A percentile compares a stretch with the other conserved stretches of the same genome.
These are phyloP conservation scores for Isabelozyma pseudorhagii DNA, from an alignment of 805 yeast genomes.

Conservation along the genomic window DNA sequence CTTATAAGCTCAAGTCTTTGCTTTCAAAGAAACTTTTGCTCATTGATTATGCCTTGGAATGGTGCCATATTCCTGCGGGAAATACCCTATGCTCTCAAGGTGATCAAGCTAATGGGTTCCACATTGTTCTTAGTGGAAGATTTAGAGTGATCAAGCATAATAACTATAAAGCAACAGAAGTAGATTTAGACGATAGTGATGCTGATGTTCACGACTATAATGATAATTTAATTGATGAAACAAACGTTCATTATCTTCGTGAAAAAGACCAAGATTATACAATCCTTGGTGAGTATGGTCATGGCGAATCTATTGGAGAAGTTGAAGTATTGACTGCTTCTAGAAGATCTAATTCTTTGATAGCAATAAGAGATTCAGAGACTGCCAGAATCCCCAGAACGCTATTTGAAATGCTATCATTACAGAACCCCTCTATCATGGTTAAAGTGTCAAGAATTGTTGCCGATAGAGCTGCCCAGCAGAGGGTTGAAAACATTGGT, in stretches of 20 bases:
- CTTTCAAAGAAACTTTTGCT: constrained; percentile 65
- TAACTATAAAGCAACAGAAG: constrained; percentile 14
- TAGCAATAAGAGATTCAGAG: constrained; percentile 92
- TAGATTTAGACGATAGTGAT: constrained; percentile 4
- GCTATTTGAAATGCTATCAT: constrained; percentile 77
- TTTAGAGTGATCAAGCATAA: constrained; percentile 56
- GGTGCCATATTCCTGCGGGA: constrained; percentile 92
- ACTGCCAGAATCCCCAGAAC: constrained; percentile 90
- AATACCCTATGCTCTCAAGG: constrained; percentile 76
- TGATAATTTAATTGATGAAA: constrained; percentile 19
- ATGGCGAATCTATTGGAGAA: constrained; percentile 93
- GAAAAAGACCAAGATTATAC: constrained; percentile 20
- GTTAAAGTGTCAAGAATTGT: constrained; percentile 81
- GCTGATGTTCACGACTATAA: constrained; percentile 5
- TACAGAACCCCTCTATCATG: constrained; percentile 86
- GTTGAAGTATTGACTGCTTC: constrained; percentile 87
- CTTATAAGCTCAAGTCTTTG: constrained; percentile 65
- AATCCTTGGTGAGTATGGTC: constrained; percentile 77
- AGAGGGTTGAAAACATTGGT: constrained; percentile 2
- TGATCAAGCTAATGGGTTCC: constrained; percentile 86
- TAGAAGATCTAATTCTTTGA: constrained; percentile 62
- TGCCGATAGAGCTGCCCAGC: constrained; percentile 49
- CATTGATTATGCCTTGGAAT: constrained; percentile 89
- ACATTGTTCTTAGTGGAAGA: constrained; percentile 85
- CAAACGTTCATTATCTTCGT: constrained; percentile 1